Evolutionary conservation across 129 eudicot species (phyloP).

Genomic region (Flaveria linearis): DNA sequence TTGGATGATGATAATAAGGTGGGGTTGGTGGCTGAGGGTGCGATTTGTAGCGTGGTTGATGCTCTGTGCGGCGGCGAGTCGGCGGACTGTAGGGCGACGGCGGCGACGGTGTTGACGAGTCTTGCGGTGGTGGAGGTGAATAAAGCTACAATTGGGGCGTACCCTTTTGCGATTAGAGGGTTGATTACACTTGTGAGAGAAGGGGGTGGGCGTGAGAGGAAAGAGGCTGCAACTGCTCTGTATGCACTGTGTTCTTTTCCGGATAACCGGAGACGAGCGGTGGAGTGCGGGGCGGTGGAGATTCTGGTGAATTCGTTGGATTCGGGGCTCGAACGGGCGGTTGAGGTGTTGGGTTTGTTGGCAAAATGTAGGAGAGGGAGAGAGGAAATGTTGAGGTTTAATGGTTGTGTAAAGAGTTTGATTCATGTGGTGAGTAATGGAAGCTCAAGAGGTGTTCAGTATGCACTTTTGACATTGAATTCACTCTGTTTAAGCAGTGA

Average conservation of each 20-base stretch:
- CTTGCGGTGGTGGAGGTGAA: slow-evolving; percentile 94
- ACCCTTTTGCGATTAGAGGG: slow-evolving; percentile 69
- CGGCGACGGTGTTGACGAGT: slow-evolving; percentile 88
- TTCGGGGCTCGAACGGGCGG: slow-evolving; percentile 81
- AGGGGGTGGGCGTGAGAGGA: slow-evolving; percentile 68
- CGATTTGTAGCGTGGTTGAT: slow-evolving; percentile 52
- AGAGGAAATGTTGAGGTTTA: slow-evolving; percentile 57
- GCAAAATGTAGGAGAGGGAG: slow-evolving; percentile 71
- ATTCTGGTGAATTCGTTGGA: slow-evolving; percentile 40
- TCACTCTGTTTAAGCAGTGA: slow-evolving; percentile 61
- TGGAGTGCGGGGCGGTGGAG: slow-evolving; percentile 68
- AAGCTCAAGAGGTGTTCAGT: slow-evolving; percentile 83
- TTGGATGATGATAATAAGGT: slow-evolving; percentile 89
- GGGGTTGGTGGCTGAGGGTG: slow-evolving; percentile 96
- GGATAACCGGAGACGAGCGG: slow-evolving; percentile 79
- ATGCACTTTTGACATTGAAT: slow-evolving; percentile 61
- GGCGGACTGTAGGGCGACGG: slow-evolving; percentile 68
- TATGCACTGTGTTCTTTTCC: slow-evolving; percentile 71
- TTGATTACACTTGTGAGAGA: slow-evolving; percentile 48
- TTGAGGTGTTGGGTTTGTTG: slow-evolving; percentile 81
- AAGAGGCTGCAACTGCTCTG: slow-evolving; percentile 87
- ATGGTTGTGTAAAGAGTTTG: slow-evolving; percentile 55
- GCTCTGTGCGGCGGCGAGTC: slow-evolving; percentile 46
- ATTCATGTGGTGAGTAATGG: slow-evolving; percentile 65
- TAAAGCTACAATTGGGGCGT: slow-evolving; percentile 86